Conservation (phyloP, 2,329 filamentous ascomycete species). For the Diaporthe australafricana region DNA sequence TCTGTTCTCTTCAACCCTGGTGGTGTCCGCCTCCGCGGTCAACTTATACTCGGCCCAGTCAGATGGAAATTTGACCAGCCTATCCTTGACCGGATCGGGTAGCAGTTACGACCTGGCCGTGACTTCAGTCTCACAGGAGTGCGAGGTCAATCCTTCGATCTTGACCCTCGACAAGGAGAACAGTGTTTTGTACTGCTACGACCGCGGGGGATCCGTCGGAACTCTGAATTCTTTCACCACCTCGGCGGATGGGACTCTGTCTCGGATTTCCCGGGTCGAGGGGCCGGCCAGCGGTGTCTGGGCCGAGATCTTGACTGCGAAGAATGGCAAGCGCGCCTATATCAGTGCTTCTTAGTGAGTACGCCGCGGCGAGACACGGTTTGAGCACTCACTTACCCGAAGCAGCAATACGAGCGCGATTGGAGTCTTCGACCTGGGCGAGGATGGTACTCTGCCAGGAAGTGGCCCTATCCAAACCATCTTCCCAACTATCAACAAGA, state of each 20-base stretch:
- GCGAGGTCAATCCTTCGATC: slow-evolving; percentile 69
- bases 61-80: slow-evolving; percentile 39
- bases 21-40: slow-evolving; percentile 36
- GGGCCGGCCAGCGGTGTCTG: slow-evolving; percentile 38
- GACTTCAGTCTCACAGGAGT: slow-evolving; percentile 45
- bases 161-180: slow-evolving; percentile 64
- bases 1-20: slow-evolving; percentile 10
- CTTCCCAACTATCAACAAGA: slow-evolving; percentile 41
- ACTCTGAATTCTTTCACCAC: slow-evolving; percentile 57
- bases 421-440: slow-evolving; percentile 32
- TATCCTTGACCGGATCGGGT: slow-evolving; percentile 33
- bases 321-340: slow-evolving; percentile 38
- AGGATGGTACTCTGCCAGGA: slow-evolving; percentile 38
- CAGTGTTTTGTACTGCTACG: slow-evolving; percentile 66
- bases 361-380: background rate
- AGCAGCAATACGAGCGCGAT: slow-evolving; percentile 11
- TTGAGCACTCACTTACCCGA: background rate
- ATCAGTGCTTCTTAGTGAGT: slow-evolving; percentile 40
- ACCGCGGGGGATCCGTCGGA: slow-evolving; percentile 65
- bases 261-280: slow-evolving; percentile 38
- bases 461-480: slow-evolving; percentile 38
- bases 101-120: slow-evolving; percentile 37
- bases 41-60: slow-evolving; percentile 39
- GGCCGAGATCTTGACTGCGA: slow-evolving; percentile 39
- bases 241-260: slow-evolving; percentile 48